phyloP scores from a whole-genome alignment of 202 grass and related monocot species.

The Schoenoplectus tabernaemontani region DNA sequence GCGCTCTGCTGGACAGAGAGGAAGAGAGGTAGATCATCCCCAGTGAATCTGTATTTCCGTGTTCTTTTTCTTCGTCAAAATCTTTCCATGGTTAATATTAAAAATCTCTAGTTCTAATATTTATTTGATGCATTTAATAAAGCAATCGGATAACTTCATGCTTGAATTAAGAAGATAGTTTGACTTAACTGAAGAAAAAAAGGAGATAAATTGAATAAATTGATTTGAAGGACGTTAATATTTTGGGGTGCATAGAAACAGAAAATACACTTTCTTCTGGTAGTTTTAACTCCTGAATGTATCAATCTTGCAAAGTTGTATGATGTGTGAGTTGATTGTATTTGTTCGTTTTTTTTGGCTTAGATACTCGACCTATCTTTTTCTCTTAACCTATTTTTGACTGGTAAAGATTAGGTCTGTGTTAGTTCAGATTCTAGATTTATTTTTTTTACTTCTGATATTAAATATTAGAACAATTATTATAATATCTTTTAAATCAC shows the following conservation, averaged over 20 bases:
- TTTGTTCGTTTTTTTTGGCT: background rate
- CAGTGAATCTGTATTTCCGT: background rate
- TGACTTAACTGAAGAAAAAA: background rate
- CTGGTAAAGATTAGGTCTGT: slow-evolving; percentile 3
- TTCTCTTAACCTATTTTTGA: background rate
- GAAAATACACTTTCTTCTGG: background rate
- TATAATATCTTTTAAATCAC: background rate
- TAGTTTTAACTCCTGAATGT: background rate
- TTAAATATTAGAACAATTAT: background rate
- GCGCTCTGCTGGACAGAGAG: slow-evolving; percentile 49
- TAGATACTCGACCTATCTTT: background rate
- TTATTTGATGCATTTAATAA: background rate
- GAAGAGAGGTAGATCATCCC: slow-evolving; percentile 45
- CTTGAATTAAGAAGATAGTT: background rate
- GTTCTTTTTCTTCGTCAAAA: background rate
- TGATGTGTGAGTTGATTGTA: background rate
- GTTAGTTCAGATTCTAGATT: background rate
- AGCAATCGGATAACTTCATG: background rate
- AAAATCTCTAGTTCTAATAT: background rate
- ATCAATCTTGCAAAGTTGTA: background rate
- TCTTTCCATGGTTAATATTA: background rate
- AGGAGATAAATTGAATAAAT: background rate
- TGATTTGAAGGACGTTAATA: background rate
- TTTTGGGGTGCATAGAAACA: background rate
- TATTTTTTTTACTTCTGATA: background rate